A percentile compares a stretch with the other conserved stretches of the same genome.
Conservation (phyloP, 2,329 filamentous ascomycete genomes). For the Endocalyx cinctus region DNA sequence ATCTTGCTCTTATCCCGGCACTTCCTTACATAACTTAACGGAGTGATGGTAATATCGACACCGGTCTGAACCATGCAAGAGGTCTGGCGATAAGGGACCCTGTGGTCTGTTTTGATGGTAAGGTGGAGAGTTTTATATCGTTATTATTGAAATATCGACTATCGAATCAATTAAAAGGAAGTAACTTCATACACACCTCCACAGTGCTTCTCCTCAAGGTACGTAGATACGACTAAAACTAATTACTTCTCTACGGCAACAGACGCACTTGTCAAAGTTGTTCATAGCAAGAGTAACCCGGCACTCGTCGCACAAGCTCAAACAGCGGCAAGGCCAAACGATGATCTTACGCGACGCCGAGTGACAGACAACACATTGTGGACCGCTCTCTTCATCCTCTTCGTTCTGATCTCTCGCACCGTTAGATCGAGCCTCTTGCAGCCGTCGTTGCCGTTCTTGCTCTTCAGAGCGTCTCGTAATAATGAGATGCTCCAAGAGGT, state of each 20-base stretch:
- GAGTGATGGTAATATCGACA: no score
- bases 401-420: constrained; percentile 9
- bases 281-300: constrained; percentile 91
- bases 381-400: constrained; percentile 62
- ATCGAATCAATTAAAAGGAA: no score
- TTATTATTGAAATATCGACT: no score
- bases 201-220: constrained; percentile 44
- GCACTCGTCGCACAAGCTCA: constrained; percentile 93
- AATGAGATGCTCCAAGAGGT: constrained; percentile 56
- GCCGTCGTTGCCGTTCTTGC: constrained; percentile 9
- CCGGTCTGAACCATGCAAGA: no score
- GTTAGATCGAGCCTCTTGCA: constrained; percentile 6
- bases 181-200: no score
- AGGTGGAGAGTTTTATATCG: no score
- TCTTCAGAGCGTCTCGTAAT: constrained; percentile 42
- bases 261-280: constrained; percentile 95
- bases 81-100: no score
- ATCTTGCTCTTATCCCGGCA: no score
- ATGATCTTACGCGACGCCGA: constrained; percentile 80
- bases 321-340: constrained; percentile 92
- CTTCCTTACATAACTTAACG: no score
- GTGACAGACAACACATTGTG: constrained; percentile 92
- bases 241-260: constrained; percentile 80
- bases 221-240: constrained; percentile 92
- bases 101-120: no score